Conservation (phyloP, 208 protist genomes). For the Trypanosoma mega region DNA sequence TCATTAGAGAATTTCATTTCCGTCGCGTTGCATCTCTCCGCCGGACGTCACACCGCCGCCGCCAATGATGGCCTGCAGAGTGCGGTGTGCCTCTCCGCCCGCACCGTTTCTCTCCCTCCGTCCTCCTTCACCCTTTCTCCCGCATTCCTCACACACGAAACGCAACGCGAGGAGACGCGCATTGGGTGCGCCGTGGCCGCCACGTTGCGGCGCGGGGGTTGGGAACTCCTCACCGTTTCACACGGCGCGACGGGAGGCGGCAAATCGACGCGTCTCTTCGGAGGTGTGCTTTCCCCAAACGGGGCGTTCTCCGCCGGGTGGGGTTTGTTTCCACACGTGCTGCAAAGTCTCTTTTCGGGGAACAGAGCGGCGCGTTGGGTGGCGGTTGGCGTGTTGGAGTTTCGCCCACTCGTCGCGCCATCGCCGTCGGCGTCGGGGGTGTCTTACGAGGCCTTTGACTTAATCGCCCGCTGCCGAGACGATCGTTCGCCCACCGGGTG, state of each 20-base stretch:
- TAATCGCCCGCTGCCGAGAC: conserved; percentile 8
- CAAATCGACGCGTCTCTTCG: conserved; percentile 24
- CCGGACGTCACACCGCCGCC: conserved; percentile 5
- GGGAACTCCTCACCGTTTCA: conserved; percentile 19
- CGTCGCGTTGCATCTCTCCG: conserved; percentile 25
- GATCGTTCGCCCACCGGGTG: conserved; percentile 25
- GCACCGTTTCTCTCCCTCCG: no score
- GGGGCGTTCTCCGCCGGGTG: background rate
- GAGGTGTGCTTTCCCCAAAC: background rate
- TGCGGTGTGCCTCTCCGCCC: conserved; percentile 10
- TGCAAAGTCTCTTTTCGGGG: background rate
- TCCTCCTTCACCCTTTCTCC: no score
- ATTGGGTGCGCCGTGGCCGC: no score
- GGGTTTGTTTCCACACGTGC: conserved; percentile 6
- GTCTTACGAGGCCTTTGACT: conserved; percentile 23
- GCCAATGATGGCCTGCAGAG: conserved; percentile 5
- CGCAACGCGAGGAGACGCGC: no score
- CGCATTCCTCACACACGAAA: no score
- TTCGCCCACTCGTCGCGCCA: background rate
- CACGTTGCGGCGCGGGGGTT: background rate
- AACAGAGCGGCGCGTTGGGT: background rate
- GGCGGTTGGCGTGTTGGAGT: conserved; percentile 25
- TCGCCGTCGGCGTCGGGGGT: no score
- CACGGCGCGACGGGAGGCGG: conserved; percentile 26
- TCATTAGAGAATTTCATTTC: background rate